phyloP scores from a whole-genome alignment of 1,139 yeast genomes.

The Saccharomyces hybrid region DNA sequence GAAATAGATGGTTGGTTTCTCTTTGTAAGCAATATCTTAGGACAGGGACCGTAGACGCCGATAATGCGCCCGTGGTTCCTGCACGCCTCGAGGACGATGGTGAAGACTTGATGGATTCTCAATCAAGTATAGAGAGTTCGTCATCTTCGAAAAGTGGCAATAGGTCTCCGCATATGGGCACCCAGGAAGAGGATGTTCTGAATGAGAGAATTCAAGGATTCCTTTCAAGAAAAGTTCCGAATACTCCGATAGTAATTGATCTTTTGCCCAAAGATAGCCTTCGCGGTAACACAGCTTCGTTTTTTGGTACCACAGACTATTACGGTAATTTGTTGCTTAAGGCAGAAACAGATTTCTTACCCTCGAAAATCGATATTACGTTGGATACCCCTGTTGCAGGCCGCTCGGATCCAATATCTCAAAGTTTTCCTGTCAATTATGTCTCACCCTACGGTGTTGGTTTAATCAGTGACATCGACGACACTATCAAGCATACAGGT shows the following conservation, averaged over 20 bases:
- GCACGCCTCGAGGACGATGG: constrained; percentile 21
- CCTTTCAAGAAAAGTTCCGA: constrained; percentile 51
- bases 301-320: constrained; percentile 42
- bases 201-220: constrained; percentile 53
- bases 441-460: constrained; percentile 41
- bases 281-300: constrained; percentile 26
- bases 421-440: constrained; percentile 11
- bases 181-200: constrained; percentile 33
- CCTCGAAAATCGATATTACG: constrained; percentile 38
- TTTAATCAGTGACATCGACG: constrained; percentile 87
- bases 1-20: constrained; percentile 59
- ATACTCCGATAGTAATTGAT: constrained; percentile 44
- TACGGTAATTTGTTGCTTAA: constrained; percentile 52
- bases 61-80: neutral
- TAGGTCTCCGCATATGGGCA: constrained; percentile 3
- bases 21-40: constrained; percentile 66
- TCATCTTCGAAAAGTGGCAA: constrained; percentile 2
- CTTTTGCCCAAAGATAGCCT: constrained; percentile 40
- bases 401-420: constrained; percentile 11
- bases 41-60: constrained; percentile 25
- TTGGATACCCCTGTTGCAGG: constrained; percentile 20
- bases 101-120: constrained; percentile 4
- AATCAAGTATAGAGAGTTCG: neutral
- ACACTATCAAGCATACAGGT: constrained; percentile 85
- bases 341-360: constrained; percentile 46